Percentiles rank a stretch among this genome's conserved stretches.
Conservation (phyloP, 345 rosid species). For the Eucalyptus microcorys region DNA sequence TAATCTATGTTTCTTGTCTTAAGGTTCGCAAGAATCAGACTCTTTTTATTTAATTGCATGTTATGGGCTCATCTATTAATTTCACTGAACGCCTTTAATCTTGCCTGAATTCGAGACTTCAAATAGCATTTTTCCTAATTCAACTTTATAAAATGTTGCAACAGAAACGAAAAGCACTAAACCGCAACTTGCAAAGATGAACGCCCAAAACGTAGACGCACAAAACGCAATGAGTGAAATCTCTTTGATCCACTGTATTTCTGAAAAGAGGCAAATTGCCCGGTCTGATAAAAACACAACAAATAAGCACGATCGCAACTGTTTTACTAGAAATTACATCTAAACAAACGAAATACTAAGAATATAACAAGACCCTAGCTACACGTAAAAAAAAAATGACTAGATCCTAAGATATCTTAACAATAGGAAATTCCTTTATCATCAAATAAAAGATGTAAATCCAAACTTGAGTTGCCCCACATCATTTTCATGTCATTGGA, state of each 20-base stretch:
- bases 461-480: neutral
- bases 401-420: neutral
- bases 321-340: too few species aligned
- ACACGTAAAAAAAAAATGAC: neutral
- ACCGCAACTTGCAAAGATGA: neutral
- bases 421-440: neutral
- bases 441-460: neutral
- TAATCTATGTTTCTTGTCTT: too few species aligned
- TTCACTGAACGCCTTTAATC: too few species aligned
- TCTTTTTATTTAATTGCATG: too few species aligned
- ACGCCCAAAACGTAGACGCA: neutral
- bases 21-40: too few species aligned
- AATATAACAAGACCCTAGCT: too few species aligned
- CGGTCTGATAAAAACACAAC: neutral
- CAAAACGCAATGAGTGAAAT: neutral
- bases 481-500: neutral
- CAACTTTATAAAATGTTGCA: neutral
- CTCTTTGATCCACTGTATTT: fast-evolving
- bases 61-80: too few species aligned
- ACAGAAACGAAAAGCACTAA: neutral
- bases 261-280: neutral
- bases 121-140: neutral
- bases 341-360: too few species aligned
- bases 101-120: too few species aligned
- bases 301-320: too few species aligned